These are phyloP conservation scores for Pseudogymnoascus sp. DNA, from an alignment of 2,329 filamentous ascomycete species.

Conservation along the genomic window DNA sequence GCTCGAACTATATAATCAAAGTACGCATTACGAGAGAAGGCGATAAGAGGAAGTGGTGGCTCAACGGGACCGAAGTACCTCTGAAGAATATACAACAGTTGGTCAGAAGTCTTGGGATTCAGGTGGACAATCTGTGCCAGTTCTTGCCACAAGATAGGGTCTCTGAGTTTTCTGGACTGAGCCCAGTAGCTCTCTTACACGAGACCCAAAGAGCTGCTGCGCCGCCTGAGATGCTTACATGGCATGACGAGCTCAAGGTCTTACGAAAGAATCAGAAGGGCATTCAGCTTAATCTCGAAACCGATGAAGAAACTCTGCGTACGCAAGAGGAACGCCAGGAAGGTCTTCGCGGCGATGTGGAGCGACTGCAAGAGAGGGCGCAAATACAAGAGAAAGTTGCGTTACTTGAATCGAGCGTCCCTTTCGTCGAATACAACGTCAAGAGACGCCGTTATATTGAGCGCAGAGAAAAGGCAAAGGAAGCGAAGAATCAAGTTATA, in stretches of 20 bases:
- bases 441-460: slow-evolving; percentile 40
- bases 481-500: slow-evolving; percentile 48
- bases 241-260: slow-evolving; percentile 66
- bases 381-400: slow-evolving; percentile 56
- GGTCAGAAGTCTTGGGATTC: slow-evolving; percentile 69
- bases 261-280: slow-evolving; percentile 63
- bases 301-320: slow-evolving; percentile 53
- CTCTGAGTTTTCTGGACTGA: slow-evolving; percentile 81
- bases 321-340: slow-evolving; percentile 66
- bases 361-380: slow-evolving; percentile 69
- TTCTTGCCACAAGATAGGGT: slow-evolving; percentile 95
- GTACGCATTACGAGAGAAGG: slow-evolving; percentile 74
- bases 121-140: slow-evolving; percentile 96
- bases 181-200: slow-evolving; percentile 69
- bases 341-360: slow-evolving; percentile 69
- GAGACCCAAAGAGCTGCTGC: slow-evolving; percentile 87
- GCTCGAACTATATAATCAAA: slow-evolving; percentile 62
- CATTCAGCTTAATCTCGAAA: slow-evolving; percentile 48
- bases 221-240: slow-evolving; percentile 67
- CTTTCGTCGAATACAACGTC: slow-evolving; percentile 56
- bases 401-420: slow-evolving; percentile 56
- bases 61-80: slow-evolving; percentile 58
- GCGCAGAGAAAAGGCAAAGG: slow-evolving; percentile 47
- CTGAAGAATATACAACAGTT: slow-evolving; percentile 60
- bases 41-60: slow-evolving; percentile 69